phyloP scores from a whole-genome alignment of 2,329 filamentous ascomycete genomes.

The Polytolypa hystricis region DNA sequence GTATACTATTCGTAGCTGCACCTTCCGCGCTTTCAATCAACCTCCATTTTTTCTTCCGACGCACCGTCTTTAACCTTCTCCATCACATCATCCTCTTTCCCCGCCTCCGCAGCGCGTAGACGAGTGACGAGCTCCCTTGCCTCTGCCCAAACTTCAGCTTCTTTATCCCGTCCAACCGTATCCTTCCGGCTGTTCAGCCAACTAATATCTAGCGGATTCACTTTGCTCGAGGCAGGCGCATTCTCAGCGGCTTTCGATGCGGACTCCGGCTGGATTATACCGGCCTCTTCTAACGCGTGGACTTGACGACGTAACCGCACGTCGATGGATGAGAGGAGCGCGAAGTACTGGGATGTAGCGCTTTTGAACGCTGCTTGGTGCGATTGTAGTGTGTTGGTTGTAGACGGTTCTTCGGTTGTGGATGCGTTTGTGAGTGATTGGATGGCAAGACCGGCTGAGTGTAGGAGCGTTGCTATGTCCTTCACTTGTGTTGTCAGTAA shows the following conservation, averaged over 20 bases:
- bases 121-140: conserved; percentile 45
- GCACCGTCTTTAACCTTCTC: conserved; percentile 5
- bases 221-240: conserved; percentile 25
- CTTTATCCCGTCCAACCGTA: conserved; percentile 71
- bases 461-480: conserved; percentile 45
- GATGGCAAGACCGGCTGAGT: conserved; percentile 51
- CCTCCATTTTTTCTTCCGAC: conserved; percentile 25
- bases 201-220: conserved; percentile 64
- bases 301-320: conserved; percentile 65
- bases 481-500: conserved; percentile 13
- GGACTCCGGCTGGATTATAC: conserved; percentile 49
- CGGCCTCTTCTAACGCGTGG: conserved; percentile 69
- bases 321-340: conserved; percentile 61
- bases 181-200: conserved; percentile 81
- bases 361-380: conserved; percentile 50
- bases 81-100: conserved; percentile 9
- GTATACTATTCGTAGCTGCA: no score
- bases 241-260: conserved; percentile 22
- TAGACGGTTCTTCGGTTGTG: conserved; percentile 18
- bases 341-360: conserved; percentile 52
- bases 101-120: conserved; percentile 15
- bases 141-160: conserved; percentile 64
- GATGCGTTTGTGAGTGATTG: conserved; percentile 48
- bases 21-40: conserved; percentile 21
- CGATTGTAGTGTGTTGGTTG: conserved; percentile 39